Conservation (phyloP, 116 monocot genomes). For the Papilionanthe hybrid region DNA sequence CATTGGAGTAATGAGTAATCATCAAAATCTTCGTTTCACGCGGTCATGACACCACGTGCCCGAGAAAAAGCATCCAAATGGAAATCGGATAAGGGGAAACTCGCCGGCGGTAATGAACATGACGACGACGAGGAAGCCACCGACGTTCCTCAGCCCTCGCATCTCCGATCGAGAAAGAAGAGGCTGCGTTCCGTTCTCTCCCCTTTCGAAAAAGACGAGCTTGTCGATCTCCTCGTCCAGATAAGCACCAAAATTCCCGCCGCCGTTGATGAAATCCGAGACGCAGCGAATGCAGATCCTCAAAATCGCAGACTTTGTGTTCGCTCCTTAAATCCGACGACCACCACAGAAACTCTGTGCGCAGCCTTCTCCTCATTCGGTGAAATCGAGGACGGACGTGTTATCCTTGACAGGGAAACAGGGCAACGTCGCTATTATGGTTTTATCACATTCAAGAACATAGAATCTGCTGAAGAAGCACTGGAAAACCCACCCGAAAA, state of each 20-base stretch:
- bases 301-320: conserved; percentile 57
- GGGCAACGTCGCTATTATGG: conserved; percentile 55
- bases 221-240: conserved; percentile 43
- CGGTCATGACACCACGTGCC: not conserved
- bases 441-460: conserved; percentile 40
- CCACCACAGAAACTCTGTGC: conserved; percentile 58
- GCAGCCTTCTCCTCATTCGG: conserved; percentile 37
- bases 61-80: conserved; percentile 5
- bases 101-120: not conserved
- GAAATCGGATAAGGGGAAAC: conserved; percentile 29
- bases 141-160: not conserved
- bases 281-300: conserved; percentile 41
- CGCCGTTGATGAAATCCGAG: conserved; percentile 50
- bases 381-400: conserved; percentile 56
- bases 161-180: not conserved
- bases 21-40: not conserved
- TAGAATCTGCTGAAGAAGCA: conserved; percentile 41
- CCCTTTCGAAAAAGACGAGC: conserved; percentile 35
- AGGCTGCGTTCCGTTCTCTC: conserved; percentile 27
- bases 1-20: not conserved
- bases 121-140: not conserved
- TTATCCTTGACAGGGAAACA: conserved; percentile 39
- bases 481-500: conserved; percentile 36
- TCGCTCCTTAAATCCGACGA: conserved; percentile 42
- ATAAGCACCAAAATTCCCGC: conserved; percentile 32